Evolutionary conservation across 2,329 filamentous ascomycete genomes (phyloP), one percentile per base, ranked within the genome.

Genomic region (Metarhizium guizhouense): DNA sequence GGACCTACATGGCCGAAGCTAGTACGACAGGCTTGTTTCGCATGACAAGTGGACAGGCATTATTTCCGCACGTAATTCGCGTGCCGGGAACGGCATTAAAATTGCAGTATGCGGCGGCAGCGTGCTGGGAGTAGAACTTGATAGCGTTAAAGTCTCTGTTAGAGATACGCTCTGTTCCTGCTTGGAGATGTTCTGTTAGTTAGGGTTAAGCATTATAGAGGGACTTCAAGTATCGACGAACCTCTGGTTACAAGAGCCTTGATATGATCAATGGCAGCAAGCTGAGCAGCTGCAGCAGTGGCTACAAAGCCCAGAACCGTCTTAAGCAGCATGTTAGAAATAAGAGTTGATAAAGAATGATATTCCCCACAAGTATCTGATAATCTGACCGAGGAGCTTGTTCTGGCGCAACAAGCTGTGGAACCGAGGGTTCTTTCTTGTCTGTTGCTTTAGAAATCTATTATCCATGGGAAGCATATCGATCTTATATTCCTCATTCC

Each of bases 21-120:
- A 75, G 61, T 7, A 81, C 67, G 3, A 68, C 77, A 34, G 70
- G 75, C 29, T 70, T 67, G 57, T 76, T 71, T 38, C 70, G 64
- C 60, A 71, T 65, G 30, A 82, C 70, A 13, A 68, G 63, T 2
- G 74, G 70, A 58, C 81, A 84, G 51, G 65, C 68, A 53, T 68
- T 59, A 10, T 67, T 64, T n/a, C 63, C 49, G 66, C 81, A 84
- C 42, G 64, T 66, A 20, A 83, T 61, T 14, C 59, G 48, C 8
- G 71, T 60, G 32, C 77, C 77, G 1, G 70, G 60, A 2, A 66
- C 43, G 11, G 63, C 67, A 3, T 73, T 64, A 53, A 66, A 72
- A 66, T 82, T 82, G 71, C 81, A 84, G 66, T 81, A 81, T 3
- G 75, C 70, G 3, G 79, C 76, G 2, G 70, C 74, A 3, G 79